Percentiles rank a stretch among this genome's conserved stretches.
phyloP scores from a whole-genome alignment of 2,329 filamentous ascomycete species.

The Aureobasidium uvarum region DNA sequence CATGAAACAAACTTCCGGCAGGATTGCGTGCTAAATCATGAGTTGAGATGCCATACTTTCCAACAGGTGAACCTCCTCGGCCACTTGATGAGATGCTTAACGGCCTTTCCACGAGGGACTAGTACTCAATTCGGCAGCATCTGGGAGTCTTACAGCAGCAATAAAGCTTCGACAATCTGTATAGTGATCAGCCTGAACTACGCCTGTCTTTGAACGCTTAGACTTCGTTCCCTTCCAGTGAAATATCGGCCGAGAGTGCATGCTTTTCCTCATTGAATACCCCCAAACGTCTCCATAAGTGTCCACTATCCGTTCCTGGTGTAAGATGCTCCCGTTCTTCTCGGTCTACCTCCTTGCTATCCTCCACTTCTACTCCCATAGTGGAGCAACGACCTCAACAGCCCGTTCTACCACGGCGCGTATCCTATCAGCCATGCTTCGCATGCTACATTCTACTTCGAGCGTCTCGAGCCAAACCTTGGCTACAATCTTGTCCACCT shows the following conservation, averaged over 20 bases:
- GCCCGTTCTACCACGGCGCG: constrained; percentile 86
- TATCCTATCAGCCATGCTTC: constrained; percentile 76
- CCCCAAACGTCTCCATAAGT: neutral
- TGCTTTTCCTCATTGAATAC: neutral
- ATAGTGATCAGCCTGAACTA: neutral
- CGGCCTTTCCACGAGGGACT: neutral
- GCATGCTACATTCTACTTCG: constrained; percentile 83
- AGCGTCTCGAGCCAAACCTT: constrained; percentile 89
- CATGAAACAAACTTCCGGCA: neutral
- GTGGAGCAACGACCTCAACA: constrained; percentile 56
- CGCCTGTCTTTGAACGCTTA: neutral
- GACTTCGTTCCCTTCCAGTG: neutral
- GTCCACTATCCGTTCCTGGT: constrained; percentile 7
- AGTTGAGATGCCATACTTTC: neutral
- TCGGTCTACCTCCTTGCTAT: neutral
- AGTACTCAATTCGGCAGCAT: neutral
- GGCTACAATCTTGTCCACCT: constrained; percentile 81
- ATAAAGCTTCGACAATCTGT: neutral
- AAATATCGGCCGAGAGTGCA: neutral
- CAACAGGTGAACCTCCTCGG: neutral
- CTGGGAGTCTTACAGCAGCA: neutral
- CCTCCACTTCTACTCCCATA: constrained; percentile 26
- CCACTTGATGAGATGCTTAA: neutral
- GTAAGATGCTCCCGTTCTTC: neutral
- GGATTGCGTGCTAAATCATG: neutral